phyloP scores from a whole-genome alignment of 805 yeast species.

The Monosporozyma aerobia region DNA sequence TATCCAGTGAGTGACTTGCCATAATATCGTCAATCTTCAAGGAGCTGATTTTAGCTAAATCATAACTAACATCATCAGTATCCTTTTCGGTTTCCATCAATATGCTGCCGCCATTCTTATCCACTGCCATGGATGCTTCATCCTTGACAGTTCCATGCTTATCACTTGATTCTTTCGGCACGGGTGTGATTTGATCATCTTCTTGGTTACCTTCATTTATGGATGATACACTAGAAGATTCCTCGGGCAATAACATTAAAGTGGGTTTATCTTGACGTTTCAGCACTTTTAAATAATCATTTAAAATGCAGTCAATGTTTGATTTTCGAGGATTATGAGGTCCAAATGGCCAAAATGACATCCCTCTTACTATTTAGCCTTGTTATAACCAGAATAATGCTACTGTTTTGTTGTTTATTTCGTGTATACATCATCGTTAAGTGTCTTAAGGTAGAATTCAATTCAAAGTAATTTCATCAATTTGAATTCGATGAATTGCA shows the following conservation, averaged over 20 bases:
- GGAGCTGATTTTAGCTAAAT: background rate
- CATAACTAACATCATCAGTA: background rate
- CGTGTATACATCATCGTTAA: background rate
- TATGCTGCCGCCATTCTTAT: background rate
- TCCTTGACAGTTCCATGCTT: background rate
- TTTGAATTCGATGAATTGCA: background rate
- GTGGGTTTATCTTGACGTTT: background rate
- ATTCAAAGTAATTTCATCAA: background rate
- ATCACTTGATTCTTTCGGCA: background rate
- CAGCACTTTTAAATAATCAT: constrained; percentile 24
- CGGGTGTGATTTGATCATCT: background rate
- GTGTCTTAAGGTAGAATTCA: background rate
- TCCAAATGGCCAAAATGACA: constrained; percentile 37
- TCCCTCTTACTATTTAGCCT: background rate
- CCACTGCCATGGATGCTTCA: background rate
- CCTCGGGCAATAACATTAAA: background rate
- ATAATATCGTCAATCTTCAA: background rate
- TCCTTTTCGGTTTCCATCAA: background rate
- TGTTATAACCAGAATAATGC: background rate
- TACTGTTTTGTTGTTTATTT: background rate
- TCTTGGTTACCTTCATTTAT: background rate
- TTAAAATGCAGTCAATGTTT: constrained; percentile 28
- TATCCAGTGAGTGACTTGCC: background rate
- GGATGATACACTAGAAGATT: background rate
- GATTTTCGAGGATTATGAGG: constrained; percentile 21